Percentiles rank a stretch among this genome's conserved stretches.
These are phyloP conservation scores for Gnomoniopsis sp. DNA, from an alignment of 2,329 filamentous ascomycete genomes.

Conservation along the genomic window DNA sequence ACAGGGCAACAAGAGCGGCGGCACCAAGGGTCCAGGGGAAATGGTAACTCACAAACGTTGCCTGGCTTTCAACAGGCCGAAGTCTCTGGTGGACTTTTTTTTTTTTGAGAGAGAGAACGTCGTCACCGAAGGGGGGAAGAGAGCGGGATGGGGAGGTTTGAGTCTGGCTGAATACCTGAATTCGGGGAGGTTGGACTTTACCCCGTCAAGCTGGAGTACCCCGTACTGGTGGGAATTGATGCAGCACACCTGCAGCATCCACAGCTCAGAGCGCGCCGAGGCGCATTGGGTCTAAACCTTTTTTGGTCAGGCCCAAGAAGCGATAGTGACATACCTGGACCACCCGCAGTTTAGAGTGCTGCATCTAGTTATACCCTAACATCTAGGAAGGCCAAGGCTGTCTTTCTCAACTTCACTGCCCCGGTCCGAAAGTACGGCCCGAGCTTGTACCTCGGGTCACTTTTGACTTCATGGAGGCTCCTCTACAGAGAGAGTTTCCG, in stretches of 20 bases:
- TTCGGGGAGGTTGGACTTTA: conserved; percentile 19
- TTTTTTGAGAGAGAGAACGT: background rate
- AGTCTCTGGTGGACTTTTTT: background rate
- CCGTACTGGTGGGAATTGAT: background rate
- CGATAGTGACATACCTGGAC: background rate
- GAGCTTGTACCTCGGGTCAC: background rate
- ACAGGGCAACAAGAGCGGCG: no score
- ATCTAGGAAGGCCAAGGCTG: background rate
- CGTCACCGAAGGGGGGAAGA: conserved; percentile 3
- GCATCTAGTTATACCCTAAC: background rate
- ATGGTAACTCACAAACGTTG: no score
- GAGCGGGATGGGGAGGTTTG: background rate
- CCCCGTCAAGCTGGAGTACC: conserved; percentile 11
- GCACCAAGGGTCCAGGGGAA: no score
- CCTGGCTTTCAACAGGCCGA: no score
- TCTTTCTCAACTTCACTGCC: background rate
- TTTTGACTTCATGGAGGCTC: background rate
- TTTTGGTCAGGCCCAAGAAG: background rate
- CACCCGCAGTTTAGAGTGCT: no score
- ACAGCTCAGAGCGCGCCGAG: conserved; percentile 4
- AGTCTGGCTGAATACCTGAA: background rate
- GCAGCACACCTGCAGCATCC: conserved; percentile 7
- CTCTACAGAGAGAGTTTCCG: background rate
- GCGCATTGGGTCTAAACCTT: conserved; percentile 6
- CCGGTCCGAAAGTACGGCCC: background rate